Percentiles rank a stretch among this genome's conserved stretches.
These are phyloP conservation scores for Fusarium tricinctum DNA, from an alignment of 2,329 filamentous ascomycete genomes.

Conservation along the genomic window DNA sequence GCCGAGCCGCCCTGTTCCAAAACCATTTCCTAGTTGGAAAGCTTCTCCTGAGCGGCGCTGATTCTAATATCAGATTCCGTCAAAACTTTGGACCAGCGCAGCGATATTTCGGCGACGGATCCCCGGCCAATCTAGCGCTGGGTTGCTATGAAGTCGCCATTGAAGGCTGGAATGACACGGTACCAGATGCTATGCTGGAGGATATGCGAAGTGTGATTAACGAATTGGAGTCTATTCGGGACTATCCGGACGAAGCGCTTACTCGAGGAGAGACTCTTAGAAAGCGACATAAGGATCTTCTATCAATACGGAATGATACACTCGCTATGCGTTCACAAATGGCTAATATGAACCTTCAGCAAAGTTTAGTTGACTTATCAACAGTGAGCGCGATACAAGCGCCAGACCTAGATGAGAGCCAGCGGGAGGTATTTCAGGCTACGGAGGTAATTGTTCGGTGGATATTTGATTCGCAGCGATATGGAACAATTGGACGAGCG, in stretches of 20 bases:
- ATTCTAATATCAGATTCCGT: neutral
- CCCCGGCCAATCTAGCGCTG: fast-evolving
- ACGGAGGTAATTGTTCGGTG: neutral
- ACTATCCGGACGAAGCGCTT: neutral
- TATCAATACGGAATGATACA: neutral
- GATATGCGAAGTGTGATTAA: neutral
- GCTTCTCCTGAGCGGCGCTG: neutral
- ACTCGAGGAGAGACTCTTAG: neutral
- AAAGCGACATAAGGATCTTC: neutral
- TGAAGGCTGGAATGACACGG: neutral
- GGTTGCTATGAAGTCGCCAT: neutral
- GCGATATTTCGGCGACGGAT: neutral
- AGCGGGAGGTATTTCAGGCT: neutral
- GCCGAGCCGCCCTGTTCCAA: neutral
- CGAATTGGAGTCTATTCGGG: neutral
- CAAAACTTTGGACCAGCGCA: neutral
- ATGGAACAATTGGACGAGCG: neutral
- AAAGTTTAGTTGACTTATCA: neutral
- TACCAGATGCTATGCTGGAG: neutral
- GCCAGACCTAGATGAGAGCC: fast-evolving
- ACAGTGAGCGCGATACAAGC: neutral
- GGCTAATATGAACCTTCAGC: neutral
- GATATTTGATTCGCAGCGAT: neutral
- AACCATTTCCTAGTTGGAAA: conserved; percentile 2
- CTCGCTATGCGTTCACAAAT: neutral